A percentile compares a stretch with the other conserved stretches of the same genome.
Conservation (phyloP, 2,329 filamentous ascomycete genomes). For the Cercospora sp. region DNA sequence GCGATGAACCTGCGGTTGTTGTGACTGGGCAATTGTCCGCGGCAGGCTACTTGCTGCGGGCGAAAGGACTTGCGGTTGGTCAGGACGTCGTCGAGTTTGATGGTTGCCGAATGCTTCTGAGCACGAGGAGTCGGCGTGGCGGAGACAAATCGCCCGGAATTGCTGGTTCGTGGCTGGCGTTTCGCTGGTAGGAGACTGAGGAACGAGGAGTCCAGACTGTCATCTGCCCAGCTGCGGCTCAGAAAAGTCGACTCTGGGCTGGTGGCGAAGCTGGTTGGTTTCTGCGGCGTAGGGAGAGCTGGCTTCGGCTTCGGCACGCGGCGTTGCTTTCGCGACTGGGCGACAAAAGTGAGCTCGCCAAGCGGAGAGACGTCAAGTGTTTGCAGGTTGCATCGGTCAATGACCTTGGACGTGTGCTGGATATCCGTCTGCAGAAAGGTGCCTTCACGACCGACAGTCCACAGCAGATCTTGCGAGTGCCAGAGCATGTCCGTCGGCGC, state of each 20-base stretch:
- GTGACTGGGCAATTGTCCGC: constrained; percentile 29
- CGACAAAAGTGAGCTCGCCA: constrained; percentile 58
- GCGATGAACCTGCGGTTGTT: constrained; percentile 23
- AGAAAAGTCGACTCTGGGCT: constrained; percentile 41
- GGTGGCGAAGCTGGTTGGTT: constrained; percentile 24
- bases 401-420: constrained; percentile 59
- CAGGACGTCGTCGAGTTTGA: constrained; percentile 34
- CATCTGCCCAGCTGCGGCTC: constrained; percentile 54
- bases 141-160: constrained; percentile 21
- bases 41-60: constrained; percentile 33
- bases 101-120: constrained; percentile 35
- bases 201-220: constrained; percentile 58
- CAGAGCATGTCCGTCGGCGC: constrained; percentile 63
- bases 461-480: constrained; percentile 64
- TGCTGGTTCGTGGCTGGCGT: constrained; percentile 18
- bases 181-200: constrained; percentile 44
- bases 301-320: constrained; percentile 33
- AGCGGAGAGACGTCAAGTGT: constrained; percentile 59
- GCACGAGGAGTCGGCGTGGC: constrained; percentile 16
- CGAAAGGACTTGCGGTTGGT: constrained; percentile 32
- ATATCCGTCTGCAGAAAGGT: constrained; percentile 64
- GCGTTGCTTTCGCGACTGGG: constrained; percentile 53
- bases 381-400: constrained; percentile 59
- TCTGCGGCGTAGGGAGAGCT: constrained; percentile 12
- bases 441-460: constrained; percentile 64